Base-by-base conservation (phyloP, 192 early-diverging fungal genomes). In the Haplosporangium gracile region DNA sequence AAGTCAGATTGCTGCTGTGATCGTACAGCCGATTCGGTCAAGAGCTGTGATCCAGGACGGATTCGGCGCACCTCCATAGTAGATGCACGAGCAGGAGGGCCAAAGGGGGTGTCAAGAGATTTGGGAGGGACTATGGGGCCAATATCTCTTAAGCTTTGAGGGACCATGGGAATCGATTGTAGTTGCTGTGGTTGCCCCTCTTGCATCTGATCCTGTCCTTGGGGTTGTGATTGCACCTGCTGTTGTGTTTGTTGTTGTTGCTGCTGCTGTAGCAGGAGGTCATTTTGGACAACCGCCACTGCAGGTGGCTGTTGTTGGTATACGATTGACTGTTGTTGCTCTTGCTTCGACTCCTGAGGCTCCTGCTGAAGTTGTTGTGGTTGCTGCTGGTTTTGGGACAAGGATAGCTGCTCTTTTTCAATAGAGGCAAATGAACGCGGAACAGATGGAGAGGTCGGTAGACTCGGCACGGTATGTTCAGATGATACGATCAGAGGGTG, bases 21-120 rank as follows among this genome's bases (percentile, higher is more conserved):
- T 53, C 49, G 74, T 47, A 22, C 26, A 7, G 55, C 29, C 4
- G 55, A 34, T 13, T 78, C 77, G 7, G 47, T 49, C 68, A 71
- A 20, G 49, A 78, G n/a, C 20, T 70, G 45, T 13, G 77, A 78
- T 42, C 77, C 77, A 39, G 77, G 40, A 34, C 70, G 77, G 10
- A 49, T 32, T 68, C 51, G 38, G 77, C 69, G 69, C 15, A 78
- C n/a, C 9, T 78, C 77, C 68, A 78, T 51, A 22, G 77, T 78
- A 2, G 77, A 72, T n/a, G 77, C 69, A 45, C 77, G 68, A 5
- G 51, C 42, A 22, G 77, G 77, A 8, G 77, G 68, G 13, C 43
- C 49, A 57, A 71, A 78, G 39, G 68, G 51, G n/a, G 32, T 36
- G 22, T 7, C 32, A 5, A 6, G 24, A 9, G 36, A 70, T 68